Conservation (phyloP, 805 yeast genomes). For the Jamesozyma piceae region DNA sequence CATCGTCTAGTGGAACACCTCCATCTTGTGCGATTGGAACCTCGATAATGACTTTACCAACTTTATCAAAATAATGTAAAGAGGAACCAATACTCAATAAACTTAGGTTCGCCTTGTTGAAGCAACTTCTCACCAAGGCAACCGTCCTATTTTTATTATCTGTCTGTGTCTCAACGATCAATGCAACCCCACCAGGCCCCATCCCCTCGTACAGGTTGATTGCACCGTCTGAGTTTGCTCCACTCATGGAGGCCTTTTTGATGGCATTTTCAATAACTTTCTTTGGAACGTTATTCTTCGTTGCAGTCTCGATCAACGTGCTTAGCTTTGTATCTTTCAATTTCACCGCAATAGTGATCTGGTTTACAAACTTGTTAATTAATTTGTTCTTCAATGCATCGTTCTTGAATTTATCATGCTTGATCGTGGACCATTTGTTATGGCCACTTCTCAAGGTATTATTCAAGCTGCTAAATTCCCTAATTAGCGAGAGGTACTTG, state of each 20-base stretch:
- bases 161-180: conserved; percentile 77
- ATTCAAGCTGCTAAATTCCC: background rate
- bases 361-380: conserved; percentile 61
- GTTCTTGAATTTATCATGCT: conserved; percentile 88
- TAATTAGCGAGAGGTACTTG: too few relatives aligned
- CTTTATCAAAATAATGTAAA: conserved; percentile 62
- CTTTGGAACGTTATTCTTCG: conserved; percentile 66
- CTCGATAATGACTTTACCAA: conserved; percentile 60
- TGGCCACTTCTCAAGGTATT: conserved; percentile 49
- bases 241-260: conserved; percentile 57
- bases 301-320: conserved; percentile 59
- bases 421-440: conserved; percentile 90
- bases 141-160: conserved; percentile 82
- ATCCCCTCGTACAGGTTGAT: conserved; percentile 69
- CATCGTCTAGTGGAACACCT: conserved; percentile 41
- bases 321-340: conserved; percentile 51
- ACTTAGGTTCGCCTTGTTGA: conserved; percentile 47
- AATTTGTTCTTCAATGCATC: conserved; percentile 69
- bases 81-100: conserved; percentile 65
- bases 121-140: conserved; percentile 62
- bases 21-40: conserved; percentile 27
- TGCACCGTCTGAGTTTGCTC: conserved; percentile 41
- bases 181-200: conserved; percentile 87
- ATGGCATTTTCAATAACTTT: conserved; percentile 81
- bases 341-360: conserved; percentile 67